These are phyloP conservation scores for Apiotrichum brassicae DNA, from an alignment of 1,284 basidiomycete species.

Conservation along the genomic window DNA sequence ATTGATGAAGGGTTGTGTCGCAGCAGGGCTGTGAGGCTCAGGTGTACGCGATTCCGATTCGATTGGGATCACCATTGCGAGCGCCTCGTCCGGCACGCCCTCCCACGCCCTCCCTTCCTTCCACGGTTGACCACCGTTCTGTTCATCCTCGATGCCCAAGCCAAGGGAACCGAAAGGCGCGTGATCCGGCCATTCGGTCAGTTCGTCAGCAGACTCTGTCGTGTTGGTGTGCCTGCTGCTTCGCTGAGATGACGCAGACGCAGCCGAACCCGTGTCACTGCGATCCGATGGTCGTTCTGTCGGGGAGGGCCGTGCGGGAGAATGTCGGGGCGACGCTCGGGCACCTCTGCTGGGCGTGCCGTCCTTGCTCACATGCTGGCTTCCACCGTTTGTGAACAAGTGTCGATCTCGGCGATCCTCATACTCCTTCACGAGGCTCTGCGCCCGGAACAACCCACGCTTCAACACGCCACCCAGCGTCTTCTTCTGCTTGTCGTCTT, in stretches of 20 bases:
- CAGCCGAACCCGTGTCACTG: slow-evolving; percentile 14
- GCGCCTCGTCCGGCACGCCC: slow-evolving; percentile 42
- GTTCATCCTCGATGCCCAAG: slow-evolving; percentile 23
- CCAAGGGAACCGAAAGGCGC: slow-evolving; percentile 16
- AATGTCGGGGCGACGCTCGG: not conserved
- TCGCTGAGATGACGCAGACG: slow-evolving; percentile 17
- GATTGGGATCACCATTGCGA: slow-evolving; percentile 45
- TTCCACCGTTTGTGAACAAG: slow-evolving; percentile 6
- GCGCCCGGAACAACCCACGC: slow-evolving; percentile 33
- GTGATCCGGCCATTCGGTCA: slow-evolving; percentile 9
- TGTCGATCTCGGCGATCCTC: slow-evolving; percentile 30
- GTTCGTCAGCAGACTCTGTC: slow-evolving; percentile 10
- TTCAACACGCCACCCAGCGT: slow-evolving; percentile 33
- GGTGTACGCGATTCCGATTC: slow-evolving; percentile 9
- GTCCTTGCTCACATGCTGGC: not conserved
- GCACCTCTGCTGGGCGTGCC: not conserved
- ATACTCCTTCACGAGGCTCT: slow-evolving; percentile 17
- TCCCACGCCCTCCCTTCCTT: slow-evolving; percentile 43
- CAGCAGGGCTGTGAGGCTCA: no score
- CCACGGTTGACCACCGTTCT: slow-evolving; percentile 22
- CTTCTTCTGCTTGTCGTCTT: slow-evolving; percentile 28
- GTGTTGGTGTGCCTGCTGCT: slow-evolving; percentile 4
- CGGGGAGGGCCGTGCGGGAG: not conserved
- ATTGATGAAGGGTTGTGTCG: slow-evolving; percentile 13
- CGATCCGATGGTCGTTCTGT: slow-evolving; percentile 5